Base-by-base conservation (phyloP, 345 rosid species). In the Linum usitatissimum region DNA sequence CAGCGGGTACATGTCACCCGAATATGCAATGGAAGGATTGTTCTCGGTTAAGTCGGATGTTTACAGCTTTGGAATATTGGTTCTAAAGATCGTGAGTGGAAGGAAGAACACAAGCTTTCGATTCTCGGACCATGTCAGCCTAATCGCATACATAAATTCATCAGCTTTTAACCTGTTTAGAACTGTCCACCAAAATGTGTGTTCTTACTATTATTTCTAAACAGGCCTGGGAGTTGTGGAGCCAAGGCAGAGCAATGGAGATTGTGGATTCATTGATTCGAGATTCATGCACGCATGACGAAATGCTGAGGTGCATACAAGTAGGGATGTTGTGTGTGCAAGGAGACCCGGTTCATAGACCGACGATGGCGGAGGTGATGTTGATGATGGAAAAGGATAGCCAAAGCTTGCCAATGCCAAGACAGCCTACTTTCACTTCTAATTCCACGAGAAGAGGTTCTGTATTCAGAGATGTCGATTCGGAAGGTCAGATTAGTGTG, bases 401-500 rank as follows among this genome's bases (percentile, higher is more conserved):
- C 17, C 21, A 45, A 34, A 51, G 34, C 20, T 51, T 71, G 60
- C 75, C 75, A 15, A 61, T 62, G 67, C 75, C 75, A 0, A 49
- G 67, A 20, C 75, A 71, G 54, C 75, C 75, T 14, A 71, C 70
- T 42, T 71, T 57, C 36, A 76, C 85, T 59, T 87, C 88, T 34
- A n/a, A n/a, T n/a, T 34, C 38, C 3, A 34, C 38, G 21, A 67
- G 54, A 64, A 78, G 87, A 63, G 67, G 73, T 56, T 77, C 75
- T 9, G 68, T 75, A 6, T 90, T 80, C 53, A 48, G 69, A 0
- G 77, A 80, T 3, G n/a, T 19, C 1, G 65, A 19, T 18, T 9
- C 60, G 31, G 83, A 80, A 18, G 71, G 69, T 64, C 84, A 72
- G 1, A 88, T 81, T 45, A 67, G 67, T 58, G 80, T 68, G 45